Evolutionary conservation across 225 moss, liverwort and hornwort genomes (phyloP), one percentile per base, ranked within the genome.

Genomic region (Marchantia paleacea): DNA sequence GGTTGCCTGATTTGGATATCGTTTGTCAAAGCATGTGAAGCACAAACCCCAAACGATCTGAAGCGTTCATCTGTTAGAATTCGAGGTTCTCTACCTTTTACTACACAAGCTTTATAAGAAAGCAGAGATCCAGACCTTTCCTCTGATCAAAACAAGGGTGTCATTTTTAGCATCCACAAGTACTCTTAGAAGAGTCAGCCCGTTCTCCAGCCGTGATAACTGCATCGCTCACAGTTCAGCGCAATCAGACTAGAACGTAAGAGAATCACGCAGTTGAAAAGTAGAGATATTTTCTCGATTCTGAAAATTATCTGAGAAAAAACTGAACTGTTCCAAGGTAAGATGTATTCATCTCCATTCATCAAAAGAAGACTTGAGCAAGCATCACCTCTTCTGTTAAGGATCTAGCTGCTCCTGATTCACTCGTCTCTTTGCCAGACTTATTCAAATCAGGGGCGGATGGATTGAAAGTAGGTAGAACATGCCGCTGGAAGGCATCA

Each of bases 81-180:
- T 39, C n/a, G 22, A 19, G 48, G 11, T 71, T 51, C 72, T 72
- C 1, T 72, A 31, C 18, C 9, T 12, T 13, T 14, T 16, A 47
- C 47, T n/a, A 51, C 51, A 22, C n/a, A 22, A 54, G 74, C 29
- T 55, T 15, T 28, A 6, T 49, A 22, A 49, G 48, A 39, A 77
- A 30, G 63, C 13, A 25, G 49, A 63, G 51, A 22, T 10, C n/a
- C 72, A 55, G 60, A 97, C 97, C 93, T 99, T 99, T 71, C 95
- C 90, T 68, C 97, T 91, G 83, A 99, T 99, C 8, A 99, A 83
- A 24, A 99, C 95, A 53, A 99, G 90, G 4, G 97, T 94, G 80
- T 99, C 97, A 83, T 99, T 95, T 78, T 99, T 99, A 29, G 97
- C 97, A 84, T 99, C 95, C 79, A 95, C 97, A 31, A 99, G 90